These are phyloP conservation scores for Sporopachydermia quercuum DNA, from an alignment of 805 yeast genomes.

Conservation along the genomic window DNA sequence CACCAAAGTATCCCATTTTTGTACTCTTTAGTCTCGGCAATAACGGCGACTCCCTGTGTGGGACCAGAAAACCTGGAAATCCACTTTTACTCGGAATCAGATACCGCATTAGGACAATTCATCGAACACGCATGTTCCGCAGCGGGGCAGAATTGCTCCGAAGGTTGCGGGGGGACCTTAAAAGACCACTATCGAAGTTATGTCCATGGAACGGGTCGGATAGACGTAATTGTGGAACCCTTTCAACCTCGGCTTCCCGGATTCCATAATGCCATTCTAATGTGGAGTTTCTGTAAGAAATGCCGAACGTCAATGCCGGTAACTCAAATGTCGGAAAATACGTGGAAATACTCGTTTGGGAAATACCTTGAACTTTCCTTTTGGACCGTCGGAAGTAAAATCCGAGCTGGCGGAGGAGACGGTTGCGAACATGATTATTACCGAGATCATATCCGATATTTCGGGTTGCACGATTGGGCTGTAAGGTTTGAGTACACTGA, in stretches of 20 bases:
- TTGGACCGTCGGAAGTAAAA: conserved; percentile 45
- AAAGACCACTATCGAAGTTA: conserved; percentile 72
- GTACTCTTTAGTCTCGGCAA: conserved; percentile 69
- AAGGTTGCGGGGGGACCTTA: conserved; percentile 61
- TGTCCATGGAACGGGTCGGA: conserved; percentile 75
- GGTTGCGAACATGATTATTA: conserved; percentile 72
- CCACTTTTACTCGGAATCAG: conserved; percentile 84
- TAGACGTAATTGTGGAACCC: conserved; percentile 62
- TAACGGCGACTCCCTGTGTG: conserved; percentile 78
- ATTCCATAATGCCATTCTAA: conserved; percentile 50
- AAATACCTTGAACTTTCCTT: conserved; percentile 79
- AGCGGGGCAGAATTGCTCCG: conserved; percentile 55
- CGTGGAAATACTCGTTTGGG: conserved; percentile 88
- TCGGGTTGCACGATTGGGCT: conserved; percentile 65
- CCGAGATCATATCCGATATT: conserved; percentile 69
- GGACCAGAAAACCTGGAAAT: conserved; percentile 81
- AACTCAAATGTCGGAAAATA: conserved; percentile 65
- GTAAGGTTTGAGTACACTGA: conserved; percentile 65
- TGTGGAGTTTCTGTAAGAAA: conserved; percentile 83
- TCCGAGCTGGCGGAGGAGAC: conserved; percentile 50
- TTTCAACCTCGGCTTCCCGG: conserved; percentile 42
- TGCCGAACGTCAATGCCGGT: conserved; percentile 70
- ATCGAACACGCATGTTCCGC: conserved; percentile 66
- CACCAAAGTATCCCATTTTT: conserved; percentile 73
- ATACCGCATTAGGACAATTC: conserved; percentile 78